phyloP scores from a whole-genome alignment of 441 rosid species.

The Aleurites moluccanus region DNA sequence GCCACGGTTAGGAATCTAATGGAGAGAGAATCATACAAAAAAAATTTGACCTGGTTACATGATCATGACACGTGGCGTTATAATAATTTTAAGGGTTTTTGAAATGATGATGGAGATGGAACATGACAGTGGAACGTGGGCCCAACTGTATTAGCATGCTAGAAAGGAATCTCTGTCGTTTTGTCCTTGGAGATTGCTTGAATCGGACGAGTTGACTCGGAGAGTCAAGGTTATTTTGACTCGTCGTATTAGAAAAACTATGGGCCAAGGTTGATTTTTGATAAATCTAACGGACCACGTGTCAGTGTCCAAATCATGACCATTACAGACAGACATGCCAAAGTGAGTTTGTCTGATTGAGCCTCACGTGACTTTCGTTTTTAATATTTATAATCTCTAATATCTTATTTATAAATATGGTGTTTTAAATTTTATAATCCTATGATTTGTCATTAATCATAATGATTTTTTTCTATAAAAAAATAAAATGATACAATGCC shows the following conservation, averaged over 20 bases:
- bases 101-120: slow-evolving; percentile 22
- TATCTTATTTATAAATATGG: background rate
- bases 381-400: too few relatives aligned
- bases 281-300: background rate
- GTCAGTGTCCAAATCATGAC: background rate
- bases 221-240: background rate
- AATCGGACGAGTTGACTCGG: slow-evolving; percentile 18
- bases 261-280: background rate
- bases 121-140: slow-evolving; percentile 21
- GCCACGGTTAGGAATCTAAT: slow-evolving; percentile 1
- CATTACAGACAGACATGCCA: slow-evolving; percentile 1
- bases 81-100: background rate
- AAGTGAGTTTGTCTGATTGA: background rate
- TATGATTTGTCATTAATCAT: background rate
- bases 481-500: background rate
- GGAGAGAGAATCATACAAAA: slow-evolving; percentile 5
- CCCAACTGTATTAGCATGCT: background rate
- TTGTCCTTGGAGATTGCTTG: slow-evolving; percentile 7
- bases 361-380: slow-evolving; percentile 2
- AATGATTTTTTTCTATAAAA: background rate
- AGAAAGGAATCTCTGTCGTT: slow-evolving; percentile 45
- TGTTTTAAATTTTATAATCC: background rate
- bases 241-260: background rate
- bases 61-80: slow-evolving; percentile 15
- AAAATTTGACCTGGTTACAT: background rate